Percentiles rank a stretch among this genome's conserved stretches.
phyloP scores from a whole-genome alignment of 2,329 filamentous ascomycete genomes.

The Hypoxylon sp. region DNA sequence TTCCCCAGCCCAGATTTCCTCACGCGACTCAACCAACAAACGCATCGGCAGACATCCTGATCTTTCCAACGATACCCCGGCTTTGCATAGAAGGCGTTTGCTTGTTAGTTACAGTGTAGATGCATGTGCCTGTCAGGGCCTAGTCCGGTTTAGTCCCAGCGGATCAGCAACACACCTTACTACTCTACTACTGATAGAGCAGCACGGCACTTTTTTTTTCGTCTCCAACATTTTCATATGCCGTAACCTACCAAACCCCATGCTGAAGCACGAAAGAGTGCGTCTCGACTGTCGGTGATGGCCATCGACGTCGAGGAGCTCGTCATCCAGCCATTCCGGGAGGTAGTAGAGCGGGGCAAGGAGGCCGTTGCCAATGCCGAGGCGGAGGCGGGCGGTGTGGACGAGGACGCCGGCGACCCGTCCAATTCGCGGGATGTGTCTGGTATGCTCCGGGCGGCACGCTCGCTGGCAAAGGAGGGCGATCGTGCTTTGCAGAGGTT shows the following conservation, averaged over 20 bases:
- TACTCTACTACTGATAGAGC: constrained; percentile 5
- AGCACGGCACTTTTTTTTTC: constrained; percentile 6
- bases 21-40: constrained; percentile 10
- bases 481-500: constrained; percentile 51
- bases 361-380: constrained; percentile 49
- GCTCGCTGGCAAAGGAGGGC: constrained; percentile 49
- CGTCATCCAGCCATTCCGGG: constrained; percentile 50
- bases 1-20: no score
- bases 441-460: constrained; percentile 48
- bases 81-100: constrained; percentile 10
- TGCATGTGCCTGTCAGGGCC: constrained; percentile 20
- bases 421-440: constrained; percentile 13
- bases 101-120: constrained; percentile 16
- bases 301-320: constrained; percentile 43
- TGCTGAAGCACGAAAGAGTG: constrained; percentile 21
- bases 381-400: constrained; percentile 37
- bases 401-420: constrained; percentile 33
- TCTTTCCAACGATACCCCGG: constrained; percentile 16
- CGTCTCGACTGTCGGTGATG: constrained; percentile 36
- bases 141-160: constrained; percentile 26
- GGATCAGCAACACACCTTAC: constrained; percentile 5
- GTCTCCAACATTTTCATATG: constrained; percentile 9
- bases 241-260: no score
- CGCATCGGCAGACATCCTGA: background rate
- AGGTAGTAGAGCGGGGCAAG: constrained; percentile 51